Percentiles rank a stretch among this genome's conserved stretches.
Conservation (phyloP, 2,329 filamentous ascomycete species). For the Pseudonectria foliicola region DNA sequence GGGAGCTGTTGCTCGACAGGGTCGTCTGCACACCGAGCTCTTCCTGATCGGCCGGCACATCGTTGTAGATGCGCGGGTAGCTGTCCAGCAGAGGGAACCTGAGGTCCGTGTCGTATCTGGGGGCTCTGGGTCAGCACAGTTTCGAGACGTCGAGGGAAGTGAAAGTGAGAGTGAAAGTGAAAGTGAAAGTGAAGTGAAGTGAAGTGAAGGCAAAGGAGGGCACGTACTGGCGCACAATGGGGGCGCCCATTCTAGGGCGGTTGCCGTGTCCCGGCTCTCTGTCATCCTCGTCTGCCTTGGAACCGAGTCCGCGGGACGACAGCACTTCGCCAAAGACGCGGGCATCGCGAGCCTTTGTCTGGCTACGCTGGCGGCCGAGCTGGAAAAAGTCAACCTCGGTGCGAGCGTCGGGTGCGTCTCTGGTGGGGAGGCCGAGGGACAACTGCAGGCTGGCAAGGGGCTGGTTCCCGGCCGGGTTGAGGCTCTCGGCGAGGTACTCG, state of each 20-base stretch:
- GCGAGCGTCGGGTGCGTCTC: constrained; percentile 21
- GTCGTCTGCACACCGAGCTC: constrained; percentile 43
- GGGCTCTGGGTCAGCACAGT: background rate
- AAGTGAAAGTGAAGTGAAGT: no score
- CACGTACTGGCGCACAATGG: constrained; percentile 23
- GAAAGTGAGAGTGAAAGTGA: no score
- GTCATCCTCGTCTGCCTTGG: constrained; percentile 3
- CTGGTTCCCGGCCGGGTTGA: constrained; percentile 73
- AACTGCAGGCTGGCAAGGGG: constrained; percentile 70
- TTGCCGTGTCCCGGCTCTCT: constrained; percentile 3
- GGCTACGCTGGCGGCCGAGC: constrained; percentile 12
- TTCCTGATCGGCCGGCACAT: constrained; percentile 25
- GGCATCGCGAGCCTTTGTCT: constrained; percentile 6
- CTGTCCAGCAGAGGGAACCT: constrained; percentile 75
- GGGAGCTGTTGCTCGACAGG: constrained; percentile 66
- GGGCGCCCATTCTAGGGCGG: constrained; percentile 20
- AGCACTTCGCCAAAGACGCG: constrained; percentile 25
- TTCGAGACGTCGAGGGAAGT: no score
- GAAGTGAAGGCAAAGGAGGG: no score
- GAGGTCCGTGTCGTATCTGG: constrained; percentile 44
- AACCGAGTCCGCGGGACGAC: constrained; percentile 14
- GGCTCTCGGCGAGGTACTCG: constrained; percentile 53
- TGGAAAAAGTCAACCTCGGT: constrained; percentile 27
- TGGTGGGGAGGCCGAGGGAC: constrained; percentile 39
- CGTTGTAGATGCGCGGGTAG: constrained; percentile 68